Evolutionary conservation across 2,329 filamentous ascomycete genomes (phyloP), one percentile per base, ranked within the genome.

Genomic region (Neofusicoccum cordaticola): DNA sequence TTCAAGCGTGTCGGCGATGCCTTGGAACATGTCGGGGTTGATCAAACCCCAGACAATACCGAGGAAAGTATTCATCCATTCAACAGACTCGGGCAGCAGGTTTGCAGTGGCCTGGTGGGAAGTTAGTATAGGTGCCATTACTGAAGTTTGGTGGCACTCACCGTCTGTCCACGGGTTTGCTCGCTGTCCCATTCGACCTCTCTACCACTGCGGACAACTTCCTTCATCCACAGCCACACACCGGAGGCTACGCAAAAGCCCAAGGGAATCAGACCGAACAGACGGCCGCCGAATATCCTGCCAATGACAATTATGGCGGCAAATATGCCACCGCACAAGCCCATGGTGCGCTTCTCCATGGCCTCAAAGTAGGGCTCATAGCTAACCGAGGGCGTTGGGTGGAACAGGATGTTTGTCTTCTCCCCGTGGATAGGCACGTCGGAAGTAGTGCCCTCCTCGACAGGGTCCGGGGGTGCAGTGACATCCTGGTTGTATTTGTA

Each of bases 391-490:
- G 94, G 94, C 0, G 94, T 98, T 15, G 95, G 94, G 77, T 97
- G 94, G 78, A 98, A 98, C 35, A 97, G 84, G 17, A 98, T 89
- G 67, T 97, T 97, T 3, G 95, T 98, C 84, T 95, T 97, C 75
- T 98, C 94, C 71, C 93, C 94, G 73, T 93, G 91, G 65, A 98
- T 96, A 2, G 95, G 95, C 1, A 98, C 93, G 77, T 98, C 95
- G 31, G 92, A 93, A 0, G 94, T 98, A 39, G 89, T 87, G 27
- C 92, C 92, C 65, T 89, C 85, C 15, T 89, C 88, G 19, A 97
- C 83, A 0, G 94, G 94, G 69, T 96, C 93, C 1, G 94, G 94
- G 2, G 94, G 94, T 0, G 94, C 91, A 0, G 92, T 96, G 65
- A 96, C 83, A 77, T 98, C 94, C 78, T 97, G 94, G 9, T 88